Evolutionary conservation across 1,139 yeast genomes (phyloP), one percentile per base, ranked within the genome.

Genomic region (Kodamaea sp.): DNA sequence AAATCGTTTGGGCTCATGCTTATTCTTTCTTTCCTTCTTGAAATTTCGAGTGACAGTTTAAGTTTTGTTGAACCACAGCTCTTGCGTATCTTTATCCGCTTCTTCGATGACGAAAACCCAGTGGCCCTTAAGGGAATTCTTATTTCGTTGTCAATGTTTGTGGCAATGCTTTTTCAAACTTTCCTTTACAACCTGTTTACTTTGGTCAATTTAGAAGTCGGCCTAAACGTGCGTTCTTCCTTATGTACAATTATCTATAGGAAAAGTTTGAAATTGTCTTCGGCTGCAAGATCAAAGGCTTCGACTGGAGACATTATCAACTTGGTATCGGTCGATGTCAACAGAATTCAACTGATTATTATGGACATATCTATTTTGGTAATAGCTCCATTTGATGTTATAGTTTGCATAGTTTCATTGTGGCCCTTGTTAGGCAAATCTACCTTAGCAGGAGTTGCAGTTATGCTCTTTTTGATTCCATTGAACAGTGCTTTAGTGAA

Each of bases 351-450:
- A 42, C 70, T 67, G 16, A 56, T 78, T 34, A 62, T 78, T 4
- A 73, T 70, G 41, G 72, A 73, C 37, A 59, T 81, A 26, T 80
- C 76, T 39, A 66, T 73, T 3, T 48, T 82, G 30, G 59, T 83
- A 38, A 73, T 82, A 29, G 76, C 83, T 1, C 90, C 89, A 2
- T 56, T 77, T 6, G 75, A 80, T 39, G 62, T 82, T 21, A 51
- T 73, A 0, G 52, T 80, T 19, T 79, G 85, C 39, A 49, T 81
- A 21, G 28, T 63, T 10, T 80, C 86, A 2, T 59, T 84, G 20
- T 77, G 80, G 59, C 58, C 68, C 14, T 57, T 84, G 14, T 52
- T 84, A 6, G 92, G 92, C 0, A 66, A 70, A 13, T 72, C 87
- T 2, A 76, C 83, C 4, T 63, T 79, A 45, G 77, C 80, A 0